Percentiles rank a stretch among this genome's conserved stretches.
Evolutionary conservation across 805 yeast species (phyloP).

Genomic region (Sugiyamaella lignohabitans): DNA sequence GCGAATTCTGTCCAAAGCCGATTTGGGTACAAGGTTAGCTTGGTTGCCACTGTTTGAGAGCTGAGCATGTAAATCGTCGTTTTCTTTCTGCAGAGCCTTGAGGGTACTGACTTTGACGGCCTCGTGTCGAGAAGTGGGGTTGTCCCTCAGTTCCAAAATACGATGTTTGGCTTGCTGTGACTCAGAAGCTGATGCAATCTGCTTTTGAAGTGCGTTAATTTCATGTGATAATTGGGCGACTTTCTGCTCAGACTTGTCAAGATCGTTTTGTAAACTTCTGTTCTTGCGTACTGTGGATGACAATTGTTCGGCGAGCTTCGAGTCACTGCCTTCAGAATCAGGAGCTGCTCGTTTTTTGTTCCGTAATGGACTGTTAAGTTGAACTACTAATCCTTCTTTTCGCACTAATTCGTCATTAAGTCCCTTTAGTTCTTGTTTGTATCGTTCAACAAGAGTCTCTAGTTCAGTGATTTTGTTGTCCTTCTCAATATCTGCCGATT

Average conservation of each 20-base stretch:
- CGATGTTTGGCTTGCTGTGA: slow-evolving; percentile 25
- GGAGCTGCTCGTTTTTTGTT: slow-evolving; percentile 4
- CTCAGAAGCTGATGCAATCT: slow-evolving; percentile 17
- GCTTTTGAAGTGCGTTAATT: slow-evolving; percentile 22
- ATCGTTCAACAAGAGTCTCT: slow-evolving; percentile 47
- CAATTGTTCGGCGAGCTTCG: slow-evolving; percentile 7
- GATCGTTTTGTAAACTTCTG: slow-evolving; percentile 18
- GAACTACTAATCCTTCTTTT: slow-evolving; percentile 22
- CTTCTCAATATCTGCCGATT: slow-evolving; percentile 18
- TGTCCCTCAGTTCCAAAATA: slow-evolving; percentile 56
- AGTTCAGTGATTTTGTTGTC: slow-evolving; percentile 31
- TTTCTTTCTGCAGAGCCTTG: slow-evolving; percentile 50
- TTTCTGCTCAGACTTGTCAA: slow-evolving; percentile 15
- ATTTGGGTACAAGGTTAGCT: slow-evolving; percentile 45
- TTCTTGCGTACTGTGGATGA: slow-evolving; percentile 12
- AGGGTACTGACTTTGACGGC: slow-evolving; percentile 48
- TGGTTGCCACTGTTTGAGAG: slow-evolving; percentile 4
- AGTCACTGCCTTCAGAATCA: slow-evolving; percentile 1
- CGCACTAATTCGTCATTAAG: slow-evolving; percentile 37
- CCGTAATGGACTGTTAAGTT: slow-evolving; percentile 14
- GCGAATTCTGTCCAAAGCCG: slow-evolving; percentile 57
- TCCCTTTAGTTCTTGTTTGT: slow-evolving; percentile 45
- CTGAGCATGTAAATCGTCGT: slow-evolving; percentile 41
- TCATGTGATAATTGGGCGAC: slow-evolving; percentile 15
- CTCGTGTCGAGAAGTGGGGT: slow-evolving; percentile 60